phyloP scores from a whole-genome alignment of 305 asterid genomes.

The Fraxinus paxiana region DNA sequence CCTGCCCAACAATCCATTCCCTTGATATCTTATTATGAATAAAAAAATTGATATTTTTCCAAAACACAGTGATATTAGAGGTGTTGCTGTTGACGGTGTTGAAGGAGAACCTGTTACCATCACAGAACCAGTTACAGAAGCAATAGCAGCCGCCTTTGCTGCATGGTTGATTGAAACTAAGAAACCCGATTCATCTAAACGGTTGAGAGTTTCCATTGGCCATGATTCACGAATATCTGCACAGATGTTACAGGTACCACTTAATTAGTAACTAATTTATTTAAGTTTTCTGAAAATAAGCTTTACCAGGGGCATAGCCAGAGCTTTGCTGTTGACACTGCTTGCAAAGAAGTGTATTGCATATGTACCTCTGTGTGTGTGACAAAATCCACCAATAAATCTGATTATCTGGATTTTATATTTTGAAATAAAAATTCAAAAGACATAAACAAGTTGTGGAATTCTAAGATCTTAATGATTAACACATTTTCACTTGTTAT shows the following conservation, averaged over 20 bases:
- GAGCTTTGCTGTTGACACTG: background rate
- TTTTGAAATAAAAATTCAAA: background rate
- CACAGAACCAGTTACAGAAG: constrained; percentile 87
- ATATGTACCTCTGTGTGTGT: background rate
- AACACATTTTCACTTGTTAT: background rate
- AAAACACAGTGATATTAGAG: constrained; percentile 79
- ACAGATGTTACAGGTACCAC: constrained; percentile 69
- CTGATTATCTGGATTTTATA: background rate
- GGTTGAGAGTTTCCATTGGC: constrained; percentile 78
- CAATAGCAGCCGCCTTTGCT: constrained; percentile 92
- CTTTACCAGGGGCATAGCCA: background rate
- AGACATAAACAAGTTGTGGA: background rate
- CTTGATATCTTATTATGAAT: constrained; percentile 1
- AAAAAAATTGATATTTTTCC: constrained; percentile 7
- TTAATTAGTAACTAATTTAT: background rate
- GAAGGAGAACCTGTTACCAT: constrained; percentile 83
- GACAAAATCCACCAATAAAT: background rate
- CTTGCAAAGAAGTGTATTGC: background rate
- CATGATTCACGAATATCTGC: constrained; percentile 97
- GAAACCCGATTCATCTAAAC: constrained; percentile 50
- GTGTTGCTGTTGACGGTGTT: constrained; percentile 94
- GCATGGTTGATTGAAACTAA: constrained; percentile 78
- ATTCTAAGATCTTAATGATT: background rate
- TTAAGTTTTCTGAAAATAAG: background rate
- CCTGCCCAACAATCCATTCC: constrained; percentile 8